A percentile compares a stretch with the other conserved stretches of the same genome.
Conservation (phyloP, 805 yeast species). For the Kazachstania viticola region DNA sequence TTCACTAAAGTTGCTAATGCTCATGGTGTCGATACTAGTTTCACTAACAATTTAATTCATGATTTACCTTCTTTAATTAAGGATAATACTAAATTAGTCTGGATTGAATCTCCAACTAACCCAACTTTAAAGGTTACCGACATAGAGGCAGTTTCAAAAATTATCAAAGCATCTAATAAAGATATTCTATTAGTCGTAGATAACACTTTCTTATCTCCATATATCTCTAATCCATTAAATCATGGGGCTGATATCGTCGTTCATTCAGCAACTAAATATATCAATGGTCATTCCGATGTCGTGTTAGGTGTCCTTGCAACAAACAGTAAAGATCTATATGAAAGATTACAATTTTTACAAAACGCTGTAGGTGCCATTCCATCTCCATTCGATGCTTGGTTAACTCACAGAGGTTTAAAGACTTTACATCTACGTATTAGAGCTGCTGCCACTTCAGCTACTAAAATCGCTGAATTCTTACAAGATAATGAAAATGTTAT, state of each 20-base stretch:
- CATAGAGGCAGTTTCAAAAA: constrained; percentile 47
- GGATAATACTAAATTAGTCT: constrained; percentile 60
- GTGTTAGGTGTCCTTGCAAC: constrained; percentile 77
- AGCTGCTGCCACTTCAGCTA: constrained; percentile 57
- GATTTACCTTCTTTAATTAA: constrained; percentile 48
- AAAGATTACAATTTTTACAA: constrained; percentile 63
- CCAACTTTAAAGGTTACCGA: constrained; percentile 77
- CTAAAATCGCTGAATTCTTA: constrained; percentile 56
- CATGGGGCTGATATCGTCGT: constrained; percentile 82
- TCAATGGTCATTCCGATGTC: constrained; percentile 88
- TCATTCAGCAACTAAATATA: constrained; percentile 83
- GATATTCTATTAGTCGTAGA: constrained; percentile 63
- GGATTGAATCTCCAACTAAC: constrained; percentile 86
- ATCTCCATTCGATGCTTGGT: constrained; percentile 85
- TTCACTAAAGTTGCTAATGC: constrained; percentile 75
- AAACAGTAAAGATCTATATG: constrained; percentile 47
- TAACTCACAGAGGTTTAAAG: constrained; percentile 85
- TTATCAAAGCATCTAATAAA: constrained; percentile 41
- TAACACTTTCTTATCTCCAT: constrained; percentile 82
- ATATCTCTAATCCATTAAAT: constrained; percentile 70
- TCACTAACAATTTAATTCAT: constrained; percentile 49
- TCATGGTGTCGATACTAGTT: constrained; percentile 61
- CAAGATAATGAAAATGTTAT: constrained; percentile 37
- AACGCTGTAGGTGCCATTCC: constrained; percentile 85
- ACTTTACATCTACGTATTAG: constrained; percentile 72